Evolutionary conservation across 768 basidiomycete genomes (phyloP).

Genomic region (Lanmaoa pseudosensibilis): DNA sequence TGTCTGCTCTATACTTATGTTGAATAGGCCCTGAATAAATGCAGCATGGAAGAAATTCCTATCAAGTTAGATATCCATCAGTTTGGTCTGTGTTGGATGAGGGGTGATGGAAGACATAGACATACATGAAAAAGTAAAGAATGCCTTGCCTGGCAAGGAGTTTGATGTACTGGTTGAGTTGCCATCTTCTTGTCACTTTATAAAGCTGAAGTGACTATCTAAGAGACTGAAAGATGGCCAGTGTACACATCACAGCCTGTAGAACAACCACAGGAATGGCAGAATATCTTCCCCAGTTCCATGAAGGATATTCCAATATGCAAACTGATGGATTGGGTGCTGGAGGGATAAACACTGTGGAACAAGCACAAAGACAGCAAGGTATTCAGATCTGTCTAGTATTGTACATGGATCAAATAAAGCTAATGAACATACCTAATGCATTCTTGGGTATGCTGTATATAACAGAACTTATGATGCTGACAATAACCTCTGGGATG

Average conservation of each 20-base stretch:
- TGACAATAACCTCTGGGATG: neutral
- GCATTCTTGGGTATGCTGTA: neutral
- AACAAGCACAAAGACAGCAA: neutral
- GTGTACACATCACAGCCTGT: slow-evolving; percentile 3
- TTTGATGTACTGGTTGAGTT: slow-evolving; percentile 6
- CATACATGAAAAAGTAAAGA: slow-evolving; percentile 9
- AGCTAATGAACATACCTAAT: neutral
- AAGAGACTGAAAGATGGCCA: neutral
- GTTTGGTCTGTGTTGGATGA: no score
- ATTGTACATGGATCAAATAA: neutral
- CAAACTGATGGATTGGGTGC: slow-evolving; percentile 1
- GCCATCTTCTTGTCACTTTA: slow-evolving; percentile 1
- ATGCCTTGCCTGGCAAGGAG: slow-evolving; percentile 7
- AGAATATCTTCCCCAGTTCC: slow-evolving; percentile 1
- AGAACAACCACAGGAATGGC: neutral
- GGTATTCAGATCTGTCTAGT: neutral
- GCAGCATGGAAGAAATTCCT: slow-evolving; percentile 1
- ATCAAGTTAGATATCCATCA: neutral
- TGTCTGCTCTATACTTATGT: neutral
- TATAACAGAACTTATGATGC: neutral
- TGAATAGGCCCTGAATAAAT: neutral
- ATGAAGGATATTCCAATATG: slow-evolving; percentile 1
- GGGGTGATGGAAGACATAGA: neutral
- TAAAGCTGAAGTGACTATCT: neutral
- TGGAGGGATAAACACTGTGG: neutral